Conservation (phyloP, 2,329 filamentous ascomycete species). For the Venturia effusa region DNA sequence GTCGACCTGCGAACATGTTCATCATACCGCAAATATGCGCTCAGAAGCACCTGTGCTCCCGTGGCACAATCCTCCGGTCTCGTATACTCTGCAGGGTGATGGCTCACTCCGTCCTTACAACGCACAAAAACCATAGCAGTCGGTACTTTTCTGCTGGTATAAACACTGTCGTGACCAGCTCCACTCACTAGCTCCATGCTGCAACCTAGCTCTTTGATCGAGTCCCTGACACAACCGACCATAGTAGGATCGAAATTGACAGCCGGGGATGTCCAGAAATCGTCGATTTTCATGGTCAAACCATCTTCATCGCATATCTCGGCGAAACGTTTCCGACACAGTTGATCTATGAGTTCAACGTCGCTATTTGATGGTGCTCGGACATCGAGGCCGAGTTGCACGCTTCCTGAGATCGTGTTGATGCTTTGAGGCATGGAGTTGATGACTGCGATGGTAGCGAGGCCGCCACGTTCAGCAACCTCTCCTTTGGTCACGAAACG, state of each 20-base stretch:
- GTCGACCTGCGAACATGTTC: neutral
- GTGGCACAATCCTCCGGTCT: slow-evolving; percentile 48
- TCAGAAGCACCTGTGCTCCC: slow-evolving; percentile 40
- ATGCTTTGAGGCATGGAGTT: slow-evolving; percentile 7
- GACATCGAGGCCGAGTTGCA: slow-evolving; percentile 6
- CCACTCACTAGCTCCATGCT: slow-evolving; percentile 11
- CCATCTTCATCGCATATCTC: slow-evolving; percentile 2
- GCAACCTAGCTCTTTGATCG: neutral
- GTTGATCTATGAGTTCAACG: neutral
- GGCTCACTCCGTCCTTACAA: slow-evolving; percentile 51
- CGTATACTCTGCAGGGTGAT: slow-evolving; percentile 53
- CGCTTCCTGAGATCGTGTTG: slow-evolving; percentile 7
- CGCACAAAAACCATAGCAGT: slow-evolving; percentile 61
- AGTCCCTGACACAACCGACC: slow-evolving; percentile 2
- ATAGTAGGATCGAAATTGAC: slow-evolving; percentile 6
- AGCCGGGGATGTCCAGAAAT: neutral
- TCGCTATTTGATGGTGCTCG: neutral
- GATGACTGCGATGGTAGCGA: slow-evolving; percentile 11
- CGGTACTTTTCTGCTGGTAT: slow-evolving; percentile 47
- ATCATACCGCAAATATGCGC: slow-evolving; percentile 22
- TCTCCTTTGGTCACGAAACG: slow-evolving; percentile 6
- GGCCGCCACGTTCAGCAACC: neutral
- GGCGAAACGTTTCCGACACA: neutral
- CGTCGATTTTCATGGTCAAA: neutral
- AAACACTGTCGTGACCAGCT: slow-evolving; percentile 42